phyloP scores from a whole-genome alignment of 345 rosid genomes.

The Bretschneidera sinensis region DNA sequence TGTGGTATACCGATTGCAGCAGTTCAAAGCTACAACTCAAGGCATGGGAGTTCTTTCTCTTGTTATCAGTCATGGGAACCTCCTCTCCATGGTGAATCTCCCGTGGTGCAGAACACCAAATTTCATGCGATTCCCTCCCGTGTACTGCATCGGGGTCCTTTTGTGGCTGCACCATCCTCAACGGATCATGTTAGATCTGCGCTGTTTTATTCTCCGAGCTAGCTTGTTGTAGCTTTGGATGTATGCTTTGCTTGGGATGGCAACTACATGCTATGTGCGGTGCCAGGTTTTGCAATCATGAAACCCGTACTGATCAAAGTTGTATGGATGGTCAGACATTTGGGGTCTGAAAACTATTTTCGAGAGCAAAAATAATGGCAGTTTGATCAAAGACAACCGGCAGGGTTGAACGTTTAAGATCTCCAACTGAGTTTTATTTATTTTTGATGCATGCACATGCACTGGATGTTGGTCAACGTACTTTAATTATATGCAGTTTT shows the following conservation, averaged over 20 bases:
- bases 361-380: constrained; percentile 17
- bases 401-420: constrained; percentile 13
- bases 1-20: constrained; percentile 24
- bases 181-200: constrained; percentile 30
- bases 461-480: background rate
- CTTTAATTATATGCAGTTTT: constrained; percentile 22
- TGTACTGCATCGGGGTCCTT: constrained; percentile 32
- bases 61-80: constrained; percentile 32
- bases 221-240: constrained; percentile 39
- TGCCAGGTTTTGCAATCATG: background rate
- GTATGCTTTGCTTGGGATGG: constrained; percentile 5
- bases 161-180: constrained; percentile 29
- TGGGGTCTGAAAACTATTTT: constrained; percentile 11
- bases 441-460: constrained; percentile 16
- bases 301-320: constrained; percentile 5
- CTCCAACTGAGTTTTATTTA: constrained; percentile 23
- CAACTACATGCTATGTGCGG: too few species aligned
- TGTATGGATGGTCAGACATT: constrained; percentile 9
- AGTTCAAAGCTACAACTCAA: constrained; percentile 18
- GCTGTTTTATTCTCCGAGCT: constrained; percentile 34
- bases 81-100: constrained; percentile 20
- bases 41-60: constrained; percentile 21
- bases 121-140: constrained; percentile 20
- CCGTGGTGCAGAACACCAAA: constrained; percentile 12
- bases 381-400: constrained; percentile 16